Conservation (phyloP, 2,329 filamentous ascomycete genomes). For the Cladophialophora carrionii region DNA sequence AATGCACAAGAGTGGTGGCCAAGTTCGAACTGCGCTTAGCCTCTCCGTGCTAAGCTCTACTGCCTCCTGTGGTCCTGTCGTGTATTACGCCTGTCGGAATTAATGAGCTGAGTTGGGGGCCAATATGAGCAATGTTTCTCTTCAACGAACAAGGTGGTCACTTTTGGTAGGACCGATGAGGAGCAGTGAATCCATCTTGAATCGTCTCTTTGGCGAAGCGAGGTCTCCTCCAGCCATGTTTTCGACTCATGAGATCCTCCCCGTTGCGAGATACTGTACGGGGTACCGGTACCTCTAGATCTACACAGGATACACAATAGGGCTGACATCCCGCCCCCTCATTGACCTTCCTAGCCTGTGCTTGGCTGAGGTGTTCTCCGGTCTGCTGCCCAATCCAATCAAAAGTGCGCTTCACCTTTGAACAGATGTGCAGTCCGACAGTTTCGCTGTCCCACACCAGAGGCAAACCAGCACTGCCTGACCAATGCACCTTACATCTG, state of each 20-base stretch:
- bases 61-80: slow-evolving; percentile 5
- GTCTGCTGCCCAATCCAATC: slow-evolving; percentile 16
- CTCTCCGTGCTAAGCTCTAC: slow-evolving; percentile 4
- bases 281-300: neutral
- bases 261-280: neutral
- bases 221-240: neutral
- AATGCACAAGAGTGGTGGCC: slow-evolving; percentile 18
- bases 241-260: neutral
- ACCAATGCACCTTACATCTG: neutral
- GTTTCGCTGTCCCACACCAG: slow-evolving; percentile 8
- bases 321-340: slow-evolving; percentile 21
- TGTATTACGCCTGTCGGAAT: slow-evolving; percentile 9
- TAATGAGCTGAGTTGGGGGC: slow-evolving; percentile 10
- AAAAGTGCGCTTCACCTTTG: slow-evolving; percentile 19
- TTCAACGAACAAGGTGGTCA: neutral
- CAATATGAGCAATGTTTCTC: neutral
- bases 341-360: neutral
- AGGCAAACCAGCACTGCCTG: neutral
- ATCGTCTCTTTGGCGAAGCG: neutral
- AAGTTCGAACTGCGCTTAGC: slow-evolving; percentile 5
- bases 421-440: slow-evolving; percentile 26
- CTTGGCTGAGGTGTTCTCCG: neutral
- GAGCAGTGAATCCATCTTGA: slow-evolving; percentile 10
- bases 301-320: neutral
- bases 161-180: slow-evolving; percentile 5